Conservation (phyloP, 2,329 filamentous ascomycete genomes). For the Leptosphaerulina australis region DNA sequence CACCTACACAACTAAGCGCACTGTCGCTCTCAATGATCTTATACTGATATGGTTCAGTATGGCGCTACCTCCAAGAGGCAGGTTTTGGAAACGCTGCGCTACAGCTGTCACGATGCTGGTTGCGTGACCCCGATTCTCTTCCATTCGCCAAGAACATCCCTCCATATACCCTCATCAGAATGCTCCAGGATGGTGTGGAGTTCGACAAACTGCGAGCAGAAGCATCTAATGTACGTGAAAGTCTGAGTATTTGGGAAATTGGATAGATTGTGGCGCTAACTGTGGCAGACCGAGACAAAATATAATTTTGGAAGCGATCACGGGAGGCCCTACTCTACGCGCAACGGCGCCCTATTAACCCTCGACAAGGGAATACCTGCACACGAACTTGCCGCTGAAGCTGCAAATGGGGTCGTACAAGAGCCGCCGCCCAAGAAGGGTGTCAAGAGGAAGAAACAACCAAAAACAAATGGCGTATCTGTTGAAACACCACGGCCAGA, state of each 20-base stretch:
- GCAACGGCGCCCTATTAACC: slow-evolving; percentile 45
- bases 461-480: slow-evolving; percentile 41
- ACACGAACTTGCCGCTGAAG: slow-evolving; percentile 43
- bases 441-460: slow-evolving; percentile 43
- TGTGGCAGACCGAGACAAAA: slow-evolving; percentile 35
- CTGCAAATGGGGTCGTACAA: slow-evolving; percentile 38
- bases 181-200: slow-evolving; percentile 68
- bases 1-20: too few species aligned
- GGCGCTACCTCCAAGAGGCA: slow-evolving; percentile 61
- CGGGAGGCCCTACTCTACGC: slow-evolving; percentile 47
- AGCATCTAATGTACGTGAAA: slow-evolving; percentile 39
- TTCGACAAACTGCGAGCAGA: slow-evolving; percentile 53
- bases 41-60: slow-evolving; percentile 53
- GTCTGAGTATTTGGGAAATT: neutral
- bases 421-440: slow-evolving; percentile 42
- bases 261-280: slow-evolving; percentile 22
- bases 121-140: slow-evolving; percentile 64
- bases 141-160: slow-evolving; percentile 66
- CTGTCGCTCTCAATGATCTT: too few species aligned
- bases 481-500: slow-evolving; percentile 32
- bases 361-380: slow-evolving; percentile 46
- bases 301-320: slow-evolving; percentile 50
- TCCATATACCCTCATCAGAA: slow-evolving; percentile 63
- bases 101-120: slow-evolving; percentile 67
- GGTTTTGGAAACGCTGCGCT: slow-evolving; percentile 64